Conservation (phyloP, 2,329 filamentous ascomycete species). For the Keithomyces neogunnii region DNA sequence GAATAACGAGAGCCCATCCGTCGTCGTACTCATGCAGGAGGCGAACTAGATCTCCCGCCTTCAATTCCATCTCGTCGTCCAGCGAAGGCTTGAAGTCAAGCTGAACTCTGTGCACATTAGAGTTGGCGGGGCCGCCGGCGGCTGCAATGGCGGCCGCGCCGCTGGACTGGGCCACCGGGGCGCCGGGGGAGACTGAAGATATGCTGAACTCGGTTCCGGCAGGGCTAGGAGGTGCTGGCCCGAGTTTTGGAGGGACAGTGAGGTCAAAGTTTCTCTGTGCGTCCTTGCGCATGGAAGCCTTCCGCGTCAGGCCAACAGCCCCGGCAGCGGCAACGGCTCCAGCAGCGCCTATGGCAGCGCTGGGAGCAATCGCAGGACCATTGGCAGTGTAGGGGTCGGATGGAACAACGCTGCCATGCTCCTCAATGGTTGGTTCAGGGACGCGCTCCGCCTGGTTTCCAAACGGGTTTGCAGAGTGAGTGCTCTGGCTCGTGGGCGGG, state of each 20-base stretch:
- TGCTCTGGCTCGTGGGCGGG: constrained; percentile 34
- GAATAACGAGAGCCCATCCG: constrained; percentile 92
- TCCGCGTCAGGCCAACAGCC: constrained; percentile 36
- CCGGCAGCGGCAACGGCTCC: constrained; percentile 30
- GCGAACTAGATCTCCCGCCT: constrained; percentile 74
- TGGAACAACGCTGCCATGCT: constrained; percentile 10
- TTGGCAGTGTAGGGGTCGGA: constrained; percentile 26
- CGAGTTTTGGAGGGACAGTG: constrained; percentile 32
- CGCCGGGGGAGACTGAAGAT: constrained; percentile 41
- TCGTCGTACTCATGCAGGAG: constrained; percentile 96
- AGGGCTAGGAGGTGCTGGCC: constrained; percentile 45
- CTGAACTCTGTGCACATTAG: constrained; percentile 81
- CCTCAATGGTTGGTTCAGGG: constrained; percentile 31
- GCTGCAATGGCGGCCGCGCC: constrained; percentile 53
- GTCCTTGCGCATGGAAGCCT: constrained; percentile 48
- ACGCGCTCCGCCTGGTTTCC: constrained; percentile 49
- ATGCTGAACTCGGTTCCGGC: constrained; percentile 55
- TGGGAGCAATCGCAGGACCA: constrained; percentile 26
- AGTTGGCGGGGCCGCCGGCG: constrained; percentile 48
- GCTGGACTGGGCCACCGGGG: constrained; percentile 24
- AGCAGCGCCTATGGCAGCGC: constrained; percentile 19
- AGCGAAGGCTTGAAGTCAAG: constrained; percentile 90
- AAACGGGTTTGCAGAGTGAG: constrained; percentile 62
- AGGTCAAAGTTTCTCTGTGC: constrained; percentile 44
- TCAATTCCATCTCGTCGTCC: constrained; percentile 81